A percentile compares a stretch with the other conserved stretches of the same genome.
phyloP scores from a whole-genome alignment of 257 asterid genomes.

The Forsythia suspensa region DNA sequence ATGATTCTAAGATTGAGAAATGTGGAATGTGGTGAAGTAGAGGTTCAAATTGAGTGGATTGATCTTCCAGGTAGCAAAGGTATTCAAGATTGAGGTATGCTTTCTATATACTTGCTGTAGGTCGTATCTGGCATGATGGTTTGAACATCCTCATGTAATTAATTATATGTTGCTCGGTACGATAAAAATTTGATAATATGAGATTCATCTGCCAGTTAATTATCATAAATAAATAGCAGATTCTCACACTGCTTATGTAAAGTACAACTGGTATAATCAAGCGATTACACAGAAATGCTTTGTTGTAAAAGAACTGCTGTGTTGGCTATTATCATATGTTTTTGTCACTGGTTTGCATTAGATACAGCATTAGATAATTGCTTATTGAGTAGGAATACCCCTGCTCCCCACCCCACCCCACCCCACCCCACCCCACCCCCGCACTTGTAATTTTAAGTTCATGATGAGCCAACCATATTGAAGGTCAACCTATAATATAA shows the following conservation, averaged over 20 bases:
- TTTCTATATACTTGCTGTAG: background rate
- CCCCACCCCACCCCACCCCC: no score
- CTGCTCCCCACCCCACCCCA: no score
- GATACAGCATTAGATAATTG: background rate
- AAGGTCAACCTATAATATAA: no score
- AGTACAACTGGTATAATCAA: background rate
- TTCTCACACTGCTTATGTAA: background rate
- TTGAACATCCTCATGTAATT: background rate
- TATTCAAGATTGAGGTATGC: background rate
- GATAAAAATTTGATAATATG: background rate
- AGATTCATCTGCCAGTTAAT: background rate
- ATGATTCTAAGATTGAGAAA: conserved; percentile 39
- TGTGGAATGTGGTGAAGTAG: conserved; percentile 39
- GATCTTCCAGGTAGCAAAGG: conserved; percentile 1
- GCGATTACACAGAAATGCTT: background rate
- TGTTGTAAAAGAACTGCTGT: background rate
- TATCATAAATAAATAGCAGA: background rate
- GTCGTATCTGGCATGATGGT: background rate
- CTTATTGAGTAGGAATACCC: background rate
- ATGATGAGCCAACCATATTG: no score
- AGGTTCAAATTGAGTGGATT: conserved; percentile 41
- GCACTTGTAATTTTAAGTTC: no score
- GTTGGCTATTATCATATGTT: background rate
- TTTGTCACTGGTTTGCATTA: background rate
- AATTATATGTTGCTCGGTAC: background rate